A percentile compares a stretch with the other conserved stretches of the same genome.
These are phyloP conservation scores for Biancaea sappan DNA, from an alignment of 306 rosid genomes.

Conservation along the genomic window DNA sequence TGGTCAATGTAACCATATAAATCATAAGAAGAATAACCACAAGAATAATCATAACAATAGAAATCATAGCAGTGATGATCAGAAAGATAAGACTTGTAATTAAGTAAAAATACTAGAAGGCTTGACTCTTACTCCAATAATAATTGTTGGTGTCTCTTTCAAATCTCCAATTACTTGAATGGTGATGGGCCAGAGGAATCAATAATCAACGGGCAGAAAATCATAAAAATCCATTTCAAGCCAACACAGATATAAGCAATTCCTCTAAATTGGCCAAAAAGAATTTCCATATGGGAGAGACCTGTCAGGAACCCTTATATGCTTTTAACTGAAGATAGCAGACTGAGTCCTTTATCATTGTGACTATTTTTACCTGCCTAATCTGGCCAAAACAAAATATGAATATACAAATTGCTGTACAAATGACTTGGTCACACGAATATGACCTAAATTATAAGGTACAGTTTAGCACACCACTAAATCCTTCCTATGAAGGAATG, in stretches of 20 bases:
- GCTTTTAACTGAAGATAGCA: background rate
- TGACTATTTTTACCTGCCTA: background rate
- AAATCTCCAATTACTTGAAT: too few species aligned
- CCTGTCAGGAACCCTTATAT: background rate
- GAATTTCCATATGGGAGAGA: background rate
- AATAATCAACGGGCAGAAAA: too few species aligned
- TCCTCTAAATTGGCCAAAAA: background rate
- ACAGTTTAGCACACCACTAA: background rate
- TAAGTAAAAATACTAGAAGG: background rate
- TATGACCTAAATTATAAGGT: background rate
- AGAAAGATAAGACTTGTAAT: slow-evolving; percentile 3
- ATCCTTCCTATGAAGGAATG: background rate
- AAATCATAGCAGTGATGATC: background rate
- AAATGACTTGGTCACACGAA: background rate
- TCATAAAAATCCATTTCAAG: too few species aligned
- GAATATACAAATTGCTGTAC: background rate
- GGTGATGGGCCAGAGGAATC: too few species aligned
- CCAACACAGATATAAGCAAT: too few species aligned
- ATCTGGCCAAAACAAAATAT: background rate
- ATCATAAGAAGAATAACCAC: background rate
- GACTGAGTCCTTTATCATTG: background rate
- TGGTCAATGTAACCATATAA: background rate
- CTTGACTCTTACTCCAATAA: background rate
- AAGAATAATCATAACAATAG: background rate
- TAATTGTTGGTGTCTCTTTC: too few species aligned